Percentiles rank a stretch among this genome's conserved stretches.
These are phyloP conservation scores for Myxozyma monticola DNA, from an alignment of 805 yeast species.

Conservation along the genomic window DNA sequence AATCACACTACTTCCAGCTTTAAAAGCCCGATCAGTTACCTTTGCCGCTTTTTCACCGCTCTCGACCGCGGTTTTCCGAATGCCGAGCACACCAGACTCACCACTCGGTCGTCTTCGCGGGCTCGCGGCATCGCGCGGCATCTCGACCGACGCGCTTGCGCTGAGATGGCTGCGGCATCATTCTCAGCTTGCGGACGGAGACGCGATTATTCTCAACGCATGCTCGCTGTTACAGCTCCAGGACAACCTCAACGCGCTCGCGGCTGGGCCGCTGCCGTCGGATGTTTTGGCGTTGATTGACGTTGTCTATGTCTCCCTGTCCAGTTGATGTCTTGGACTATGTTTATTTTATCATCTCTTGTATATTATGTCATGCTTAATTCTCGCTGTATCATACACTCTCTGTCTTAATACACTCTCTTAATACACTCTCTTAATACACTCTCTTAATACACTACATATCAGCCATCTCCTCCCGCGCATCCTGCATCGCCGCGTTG, in stretches of 20 bases:
- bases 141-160: conserved; percentile 23
- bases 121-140: conserved; percentile 8
- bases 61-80: conserved; percentile 26
- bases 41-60: conserved; percentile 28
- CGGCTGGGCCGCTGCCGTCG: conserved; percentile 34
- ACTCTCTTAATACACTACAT: not conserved
- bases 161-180: conserved; percentile 27
- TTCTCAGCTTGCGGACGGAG: conserved; percentile 20
- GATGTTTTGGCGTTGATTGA: conserved; percentile 33
- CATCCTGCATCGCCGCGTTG: conserved; percentile 27
- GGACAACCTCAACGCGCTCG: conserved; percentile 25
- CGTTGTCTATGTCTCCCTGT: conserved; percentile 33
- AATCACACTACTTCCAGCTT: conserved; percentile 32
- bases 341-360: not conserved
- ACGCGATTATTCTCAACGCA: conserved; percentile 29
- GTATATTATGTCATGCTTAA: not conserved
- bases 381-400: not conserved
- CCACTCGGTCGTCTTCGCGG: conserved; percentile 13
- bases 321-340: conserved; percentile 9
- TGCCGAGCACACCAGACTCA: conserved; percentile 24
- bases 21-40: conserved; percentile 28
- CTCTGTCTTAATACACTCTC: too few relatives aligned
- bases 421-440: too few relatives aligned
- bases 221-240: conserved; percentile 18
- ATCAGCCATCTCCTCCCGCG: conserved; percentile 27